Percentiles rank a stretch among this genome's conserved stretches.
Evolutionary conservation across 352 stramenopile species (phyloP).

Genomic region (Pythium dissimile): DNA sequence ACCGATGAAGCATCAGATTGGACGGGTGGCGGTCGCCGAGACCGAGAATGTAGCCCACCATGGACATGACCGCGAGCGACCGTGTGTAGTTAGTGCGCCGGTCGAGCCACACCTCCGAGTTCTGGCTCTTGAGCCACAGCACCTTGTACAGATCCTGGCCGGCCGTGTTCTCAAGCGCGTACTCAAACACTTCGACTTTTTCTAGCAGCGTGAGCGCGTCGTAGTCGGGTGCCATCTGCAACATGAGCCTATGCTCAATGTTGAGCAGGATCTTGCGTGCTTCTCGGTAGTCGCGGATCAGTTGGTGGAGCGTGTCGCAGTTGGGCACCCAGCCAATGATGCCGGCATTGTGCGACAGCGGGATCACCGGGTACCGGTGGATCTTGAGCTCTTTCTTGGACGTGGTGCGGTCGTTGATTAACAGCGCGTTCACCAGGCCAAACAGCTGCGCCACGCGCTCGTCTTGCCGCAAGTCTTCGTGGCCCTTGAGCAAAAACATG

Average conservation of each 20-base stretch:
- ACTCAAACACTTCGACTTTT: conserved; percentile 99
- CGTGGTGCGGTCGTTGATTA: conserved; percentile 97
- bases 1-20: conserved; percentile 99
- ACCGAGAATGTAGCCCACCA: conserved; percentile 99
- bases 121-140: conserved; percentile 98
- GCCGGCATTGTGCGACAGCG: conserved; percentile 97
- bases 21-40: conserved; percentile 99
- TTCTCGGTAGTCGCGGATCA: conserved; percentile 97
- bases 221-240: conserved; percentile 97
- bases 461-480: conserved; percentile 99
- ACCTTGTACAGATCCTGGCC: conserved; percentile 99
- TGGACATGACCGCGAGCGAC: conserved; percentile 99
- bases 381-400: conserved; percentile 98
- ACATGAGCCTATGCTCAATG: conserved; percentile 97
- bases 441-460: conserved; percentile 99
- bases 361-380: conserved; percentile 97
- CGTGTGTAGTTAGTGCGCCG: conserved; percentile 97
- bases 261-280: conserved; percentile 93
- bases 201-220: conserved; percentile 98
- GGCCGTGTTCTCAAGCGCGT: conserved; percentile 90
- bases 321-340: conserved; percentile 99
- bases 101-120: conserved; percentile 99
- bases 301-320: conserved; percentile 98
- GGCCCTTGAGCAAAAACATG: conserved; percentile 99
- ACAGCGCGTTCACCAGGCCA: conserved; percentile 98